Evolutionary conservation across 768 basidiomycete genomes (phyloP), one percentile per base, ranked within the genome.

Genomic region (Xerocomus spinulosus): DNA sequence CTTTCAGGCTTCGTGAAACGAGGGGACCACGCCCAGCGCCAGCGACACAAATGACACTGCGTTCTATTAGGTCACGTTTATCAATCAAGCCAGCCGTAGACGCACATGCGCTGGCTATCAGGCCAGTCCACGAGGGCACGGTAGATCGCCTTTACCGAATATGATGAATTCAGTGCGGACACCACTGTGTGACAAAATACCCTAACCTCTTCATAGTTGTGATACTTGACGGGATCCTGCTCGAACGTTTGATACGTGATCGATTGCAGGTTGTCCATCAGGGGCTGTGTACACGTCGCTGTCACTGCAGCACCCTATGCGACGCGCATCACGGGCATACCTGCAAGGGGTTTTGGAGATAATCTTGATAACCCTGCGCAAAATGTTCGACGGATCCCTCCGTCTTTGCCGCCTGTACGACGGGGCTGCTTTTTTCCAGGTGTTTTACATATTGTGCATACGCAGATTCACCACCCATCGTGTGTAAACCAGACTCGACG

Each of bases 221-320:
- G 68, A 64, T 99, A 99, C 68, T 99, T 99, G 51, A 98, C 84
- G 3, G 96, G 95, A 71, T 98, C 96, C 64, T 92, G 82, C 62
- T 99, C 96, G 60, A 99, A 99, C 3, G 91, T 92, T 63, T 98
- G 92, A 67, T 99, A 99, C 10, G 93, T 97, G 54, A 86, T 80
- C 57, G 92, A 94, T 61, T 90, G 91, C 46, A 99, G 70, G 68
- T 99, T 94, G 61, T 99, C 95, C 93, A 95, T 95, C 58, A 99
- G 68, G 20, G 96, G 96, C 88, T 94, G 56, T 46, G 51, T 46
- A 17, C 20, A 20, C 44, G 44, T 46, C 42, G 35, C 41, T 36
- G 49, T 54, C 38, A 61, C 50, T 44, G 33, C 17, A 13, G 42
- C 14, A 37, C 28, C 39, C 32, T 29, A 33, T 32, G 23, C 34